Base-by-base conservation (phyloP, 1,139 yeast genomes). In the Blastobotrys illinoisensis region DNA sequence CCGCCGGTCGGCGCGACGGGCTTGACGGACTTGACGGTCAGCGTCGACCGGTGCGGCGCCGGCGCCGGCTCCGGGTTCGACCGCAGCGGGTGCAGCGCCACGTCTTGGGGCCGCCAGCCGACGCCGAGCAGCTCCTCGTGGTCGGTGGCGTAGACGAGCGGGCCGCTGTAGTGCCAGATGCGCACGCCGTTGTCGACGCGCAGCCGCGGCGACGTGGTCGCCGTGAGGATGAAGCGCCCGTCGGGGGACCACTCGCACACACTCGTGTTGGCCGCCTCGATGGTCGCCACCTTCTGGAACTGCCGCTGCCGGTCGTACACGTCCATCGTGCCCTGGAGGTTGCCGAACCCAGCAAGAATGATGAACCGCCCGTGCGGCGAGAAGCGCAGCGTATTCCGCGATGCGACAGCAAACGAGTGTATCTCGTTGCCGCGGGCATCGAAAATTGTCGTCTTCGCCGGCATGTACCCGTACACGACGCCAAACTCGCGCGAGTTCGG, bases 161-260 rank as follows among this genome's bases (percentile, higher is more conserved):
- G 82, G 48, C 99, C 99, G 59, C 84, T 78, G 58, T 85, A 90
- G 70, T 93, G 96, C 97, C 98, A 93, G 64, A 95, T 78, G 71
- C 89, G 88, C 63, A 86, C 83, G 54, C 98, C 95, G 70, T 95
- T 95, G 71, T 95, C 99, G 51, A 95, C 99, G 68, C 99, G 83
- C 66, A 95, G 80, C 66, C 99, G 81, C 59, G 99, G 99, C 20
- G 97, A 84, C 0, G 99, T 93, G 6, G 99, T 95, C 21, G 99
- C 99, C 18, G 98, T 91, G 70, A 95, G 75, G 57, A 95, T 84
- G 67, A 80, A 89, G 67, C 95, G 82, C 44, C 99, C 98, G 73
- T 95, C 96, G n/a, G 99, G 99, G 3, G 96, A 85, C 99, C 99
- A 95, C 70, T 88, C 90, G 71, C 97, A 91, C 49, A 86, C 95